phyloP scores from a whole-genome alignment of 1,284 basidiomycete species.

The Ganoderma resinaceum region DNA sequence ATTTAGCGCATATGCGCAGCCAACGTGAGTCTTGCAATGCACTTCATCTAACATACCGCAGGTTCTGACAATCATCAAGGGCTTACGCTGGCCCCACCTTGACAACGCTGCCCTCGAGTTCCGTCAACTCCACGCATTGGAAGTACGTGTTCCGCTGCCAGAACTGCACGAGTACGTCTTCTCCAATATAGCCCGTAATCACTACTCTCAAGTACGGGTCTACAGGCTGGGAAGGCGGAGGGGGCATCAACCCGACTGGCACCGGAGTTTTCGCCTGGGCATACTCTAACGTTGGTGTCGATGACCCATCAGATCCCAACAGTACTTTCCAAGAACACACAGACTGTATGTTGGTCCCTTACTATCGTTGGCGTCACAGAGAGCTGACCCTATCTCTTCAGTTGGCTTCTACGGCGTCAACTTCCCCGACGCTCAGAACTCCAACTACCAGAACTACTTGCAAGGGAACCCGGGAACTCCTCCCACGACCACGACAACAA shows the following conservation, averaged over 20 bases:
- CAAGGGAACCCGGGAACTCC: constrained; percentile 48
- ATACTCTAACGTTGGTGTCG: constrained; percentile 45
- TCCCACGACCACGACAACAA: constrained; percentile 32
- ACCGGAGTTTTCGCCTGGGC: constrained; percentile 62
- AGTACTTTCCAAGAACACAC: constrained; percentile 52
- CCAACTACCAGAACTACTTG: constrained; percentile 58
- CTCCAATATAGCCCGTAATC: neutral
- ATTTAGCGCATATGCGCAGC: constrained; percentile 18
- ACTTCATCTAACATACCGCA: too few relatives aligned
- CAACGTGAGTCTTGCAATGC: constrained; percentile 3
- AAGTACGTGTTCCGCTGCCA: constrained; percentile 45
- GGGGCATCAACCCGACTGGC: constrained; percentile 48
- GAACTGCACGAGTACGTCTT: constrained; percentile 42
- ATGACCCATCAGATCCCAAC: constrained; percentile 46
- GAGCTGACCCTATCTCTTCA: constrained; percentile 30
- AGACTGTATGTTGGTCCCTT: constrained; percentile 44
- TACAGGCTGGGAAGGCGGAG: constrained; percentile 38
- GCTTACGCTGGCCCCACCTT: constrained; percentile 39
- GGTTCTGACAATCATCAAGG: constrained; percentile 19
- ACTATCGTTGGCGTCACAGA: neutral
- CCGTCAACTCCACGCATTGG: constrained; percentile 44
- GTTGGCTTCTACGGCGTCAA: constrained; percentile 67
- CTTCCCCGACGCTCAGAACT: constrained; percentile 54
- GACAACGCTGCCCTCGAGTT: constrained; percentile 40
- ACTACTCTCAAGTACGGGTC: neutral